phyloP scores from a whole-genome alignment of 2,329 filamentous ascomycete genomes.

The Colletotrichum sp. region DNA sequence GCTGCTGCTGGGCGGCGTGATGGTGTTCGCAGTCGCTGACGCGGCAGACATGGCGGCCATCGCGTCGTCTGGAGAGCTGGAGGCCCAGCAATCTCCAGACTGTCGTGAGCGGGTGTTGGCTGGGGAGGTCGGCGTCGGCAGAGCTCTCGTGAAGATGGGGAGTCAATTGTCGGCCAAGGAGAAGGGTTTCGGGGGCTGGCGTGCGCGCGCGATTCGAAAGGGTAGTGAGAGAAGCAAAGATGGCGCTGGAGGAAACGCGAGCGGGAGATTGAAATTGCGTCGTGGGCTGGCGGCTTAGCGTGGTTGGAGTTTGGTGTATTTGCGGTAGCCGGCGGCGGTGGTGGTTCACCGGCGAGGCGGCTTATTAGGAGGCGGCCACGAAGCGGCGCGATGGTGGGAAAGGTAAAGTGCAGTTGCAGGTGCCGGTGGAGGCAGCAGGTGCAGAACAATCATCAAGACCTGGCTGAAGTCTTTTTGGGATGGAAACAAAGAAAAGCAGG shows the following conservation, averaged over 20 bases:
- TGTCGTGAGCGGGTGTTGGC: neutral
- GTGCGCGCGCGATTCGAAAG: neutral
- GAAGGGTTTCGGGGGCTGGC: neutral
- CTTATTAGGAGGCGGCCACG: constrained; percentile 17
- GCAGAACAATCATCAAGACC: neutral
- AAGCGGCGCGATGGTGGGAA: constrained; percentile 1
- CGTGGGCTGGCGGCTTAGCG: constrained; percentile 3
- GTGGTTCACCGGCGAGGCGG: constrained; percentile 13
- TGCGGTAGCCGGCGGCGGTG: neutral
- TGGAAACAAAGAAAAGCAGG: constrained; percentile 19
- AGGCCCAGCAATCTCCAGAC: constrained; percentile 13
- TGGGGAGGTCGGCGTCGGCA: neutral
- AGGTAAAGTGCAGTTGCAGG: neutral
- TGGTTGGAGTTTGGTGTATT: neutral
- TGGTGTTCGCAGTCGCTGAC: constrained; percentile 50
- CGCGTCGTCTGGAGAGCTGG: constrained; percentile 23
- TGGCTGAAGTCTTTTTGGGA: neutral
- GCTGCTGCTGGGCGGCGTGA: constrained; percentile 54
- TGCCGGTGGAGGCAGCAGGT: neutral
- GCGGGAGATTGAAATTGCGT: constrained; percentile 4
- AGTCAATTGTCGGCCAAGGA: constrained; percentile 12
- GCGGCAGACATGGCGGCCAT: constrained; percentile 61
- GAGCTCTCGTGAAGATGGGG: neutral
- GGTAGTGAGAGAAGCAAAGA: neutral
- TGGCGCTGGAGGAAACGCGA: neutral